phyloP scores from a whole-genome alignment of 495 filamentous ascomycete species.

The Podospora pseudopauciseta region DNA sequence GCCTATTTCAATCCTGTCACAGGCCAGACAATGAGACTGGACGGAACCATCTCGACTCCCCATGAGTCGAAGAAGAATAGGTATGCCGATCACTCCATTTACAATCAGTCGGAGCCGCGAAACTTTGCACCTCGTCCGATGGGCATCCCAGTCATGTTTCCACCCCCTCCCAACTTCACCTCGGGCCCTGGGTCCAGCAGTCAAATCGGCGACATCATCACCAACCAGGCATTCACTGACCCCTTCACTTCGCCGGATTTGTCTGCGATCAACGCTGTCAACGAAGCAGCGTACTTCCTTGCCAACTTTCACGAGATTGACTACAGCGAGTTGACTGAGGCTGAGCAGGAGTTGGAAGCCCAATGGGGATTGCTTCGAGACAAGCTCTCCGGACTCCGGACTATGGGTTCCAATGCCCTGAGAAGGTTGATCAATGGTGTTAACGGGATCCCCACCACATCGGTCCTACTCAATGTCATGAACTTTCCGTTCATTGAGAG shows the following conservation, averaged over 20 bases:
- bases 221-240: constrained; percentile 6
- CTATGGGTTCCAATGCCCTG: neutral
- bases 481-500: constrained; percentile 46
- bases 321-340: neutral
- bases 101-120: constrained; percentile 28
- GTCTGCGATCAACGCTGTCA: neutral
- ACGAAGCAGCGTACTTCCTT: constrained; percentile 4
- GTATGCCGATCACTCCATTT: neutral
- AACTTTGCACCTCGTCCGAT: constrained; percentile 23
- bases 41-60: neutral
- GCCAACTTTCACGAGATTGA: constrained; percentile 7
- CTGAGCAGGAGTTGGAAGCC: neutral
- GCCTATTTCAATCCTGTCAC: neutral
- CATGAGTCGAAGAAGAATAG: neutral
- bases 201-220: neutral
- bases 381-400: neutral
- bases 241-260: constrained; percentile 10
- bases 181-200: neutral
- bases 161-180: constrained; percentile 17
- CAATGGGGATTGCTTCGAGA: neutral
- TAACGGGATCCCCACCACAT: neutral
- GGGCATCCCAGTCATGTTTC: neutral
- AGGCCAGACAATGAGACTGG: neutral
- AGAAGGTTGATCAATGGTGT: neutral
- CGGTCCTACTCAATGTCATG: neutral